These are phyloP conservation scores for Melaleuca quinquenervia DNA, from an alignment of 345 rosid genomes.

Conservation along the genomic window DNA sequence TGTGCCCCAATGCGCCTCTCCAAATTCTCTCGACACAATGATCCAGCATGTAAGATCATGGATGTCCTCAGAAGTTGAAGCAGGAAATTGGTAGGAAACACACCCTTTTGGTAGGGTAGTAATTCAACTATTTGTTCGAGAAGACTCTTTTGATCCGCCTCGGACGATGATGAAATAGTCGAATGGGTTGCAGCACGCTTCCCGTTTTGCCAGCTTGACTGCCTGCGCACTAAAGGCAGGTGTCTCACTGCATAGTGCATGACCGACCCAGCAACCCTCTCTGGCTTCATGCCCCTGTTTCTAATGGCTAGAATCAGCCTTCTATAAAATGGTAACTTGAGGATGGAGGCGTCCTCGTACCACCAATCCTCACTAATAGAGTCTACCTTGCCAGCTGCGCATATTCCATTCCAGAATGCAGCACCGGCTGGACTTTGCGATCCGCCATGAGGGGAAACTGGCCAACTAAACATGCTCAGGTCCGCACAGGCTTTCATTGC, in stretches of 20 bases:
- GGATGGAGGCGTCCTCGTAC: slow-evolving; percentile 67
- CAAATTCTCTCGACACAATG: slow-evolving; percentile 41
- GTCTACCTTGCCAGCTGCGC: slow-evolving; percentile 17
- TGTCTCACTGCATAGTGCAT: slow-evolving; percentile 58
- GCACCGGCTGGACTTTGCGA: neutral
- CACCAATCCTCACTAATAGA: slow-evolving; percentile 64
- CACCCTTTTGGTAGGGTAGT: slow-evolving; percentile 42
- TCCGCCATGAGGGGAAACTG: slow-evolving; percentile 29
- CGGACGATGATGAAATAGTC: slow-evolving; percentile 13
- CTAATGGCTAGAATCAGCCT: slow-evolving; percentile 53
- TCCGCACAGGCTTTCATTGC: slow-evolving; percentile 77
- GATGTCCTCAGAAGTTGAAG: slow-evolving; percentile 78
- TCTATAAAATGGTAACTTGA: slow-evolving; percentile 40
- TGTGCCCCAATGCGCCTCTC: slow-evolving; percentile 69
- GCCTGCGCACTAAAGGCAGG: slow-evolving; percentile 58
- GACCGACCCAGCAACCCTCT: slow-evolving; percentile 46
- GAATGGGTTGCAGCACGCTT: slow-evolving; percentile 11
- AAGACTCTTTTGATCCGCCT: slow-evolving; percentile 42
- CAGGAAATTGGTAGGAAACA: slow-evolving; percentile 60
- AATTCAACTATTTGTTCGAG: slow-evolving; percentile 72
- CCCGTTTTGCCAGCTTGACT: slow-evolving; percentile 19
- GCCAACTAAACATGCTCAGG: slow-evolving; percentile 49
- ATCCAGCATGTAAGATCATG: slow-evolving; percentile 42
- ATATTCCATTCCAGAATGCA: slow-evolving; percentile 67
- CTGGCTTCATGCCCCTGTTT: slow-evolving; percentile 45